Evolutionary conservation across 2,329 filamentous ascomycete species (phyloP).

Genomic region (Colletotrichum echinochloae): DNA sequence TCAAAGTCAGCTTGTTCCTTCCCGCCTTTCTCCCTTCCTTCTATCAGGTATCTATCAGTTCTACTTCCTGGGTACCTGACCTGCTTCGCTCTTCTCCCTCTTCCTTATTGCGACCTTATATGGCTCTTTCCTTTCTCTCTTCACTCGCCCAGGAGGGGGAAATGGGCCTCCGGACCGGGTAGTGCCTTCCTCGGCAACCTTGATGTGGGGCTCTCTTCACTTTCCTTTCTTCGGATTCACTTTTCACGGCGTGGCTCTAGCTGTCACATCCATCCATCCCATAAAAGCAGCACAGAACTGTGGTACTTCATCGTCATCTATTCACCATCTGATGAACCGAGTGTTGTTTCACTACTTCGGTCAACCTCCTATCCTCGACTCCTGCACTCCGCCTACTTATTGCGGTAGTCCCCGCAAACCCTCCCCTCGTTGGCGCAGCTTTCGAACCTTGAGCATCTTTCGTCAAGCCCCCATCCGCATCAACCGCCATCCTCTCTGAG

Average conservation of each 20-base stretch:
- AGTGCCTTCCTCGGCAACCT: conserved; percentile 5
- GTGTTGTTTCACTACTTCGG: background rate
- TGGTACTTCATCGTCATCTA: background rate
- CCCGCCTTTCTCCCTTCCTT: background rate
- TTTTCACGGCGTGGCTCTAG: background rate
- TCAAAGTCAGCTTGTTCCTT: background rate
- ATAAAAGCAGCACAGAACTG: background rate
- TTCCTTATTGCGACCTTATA: conserved; percentile 1
- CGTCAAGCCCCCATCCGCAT: background rate
- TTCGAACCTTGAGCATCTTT: conserved; percentile 4
- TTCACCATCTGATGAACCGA: background rate
- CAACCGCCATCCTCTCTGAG: conserved; percentile 16
- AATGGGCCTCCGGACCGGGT: background rate
- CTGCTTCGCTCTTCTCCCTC: background rate
- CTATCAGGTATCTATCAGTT: background rate
- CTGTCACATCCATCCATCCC: background rate
- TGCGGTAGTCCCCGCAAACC: background rate
- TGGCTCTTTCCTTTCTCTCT: background rate
- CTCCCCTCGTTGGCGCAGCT: conserved; percentile 1
- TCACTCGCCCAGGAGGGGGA: background rate
- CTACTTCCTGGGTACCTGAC: background rate
- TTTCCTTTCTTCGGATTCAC: background rate
- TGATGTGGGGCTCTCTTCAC: conserved; percentile 1
- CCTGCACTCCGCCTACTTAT: background rate
- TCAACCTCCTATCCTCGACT: conserved; percentile 2